phyloP scores from a whole-genome alignment of 2,329 filamentous ascomycete genomes.

The Phaeosphaeria sp. region DNA sequence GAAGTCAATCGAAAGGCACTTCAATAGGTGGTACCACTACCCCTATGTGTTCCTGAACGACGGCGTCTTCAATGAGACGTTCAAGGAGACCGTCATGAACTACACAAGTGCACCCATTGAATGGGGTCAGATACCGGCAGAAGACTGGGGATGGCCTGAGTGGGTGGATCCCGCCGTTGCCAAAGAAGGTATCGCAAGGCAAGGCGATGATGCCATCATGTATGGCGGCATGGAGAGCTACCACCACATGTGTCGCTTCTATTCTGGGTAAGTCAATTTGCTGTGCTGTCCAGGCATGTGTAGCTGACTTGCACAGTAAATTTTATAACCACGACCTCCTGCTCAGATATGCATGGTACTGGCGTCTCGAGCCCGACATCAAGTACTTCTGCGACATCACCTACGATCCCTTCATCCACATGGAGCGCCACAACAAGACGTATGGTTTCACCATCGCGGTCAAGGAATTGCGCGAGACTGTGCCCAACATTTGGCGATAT shows the following conservation, averaged over 20 bases:
- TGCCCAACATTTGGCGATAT: slow-evolving; percentile 98
- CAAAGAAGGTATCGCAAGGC: slow-evolving; percentile 94
- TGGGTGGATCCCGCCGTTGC: slow-evolving; percentile 95
- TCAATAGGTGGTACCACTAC: slow-evolving; percentile 99
- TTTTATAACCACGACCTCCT: slow-evolving; percentile 98
- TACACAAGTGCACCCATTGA: slow-evolving; percentile 89
- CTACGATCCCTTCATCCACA: slow-evolving; percentile 95
- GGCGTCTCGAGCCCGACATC: slow-evolving; percentile 98
- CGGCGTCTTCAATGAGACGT: slow-evolving; percentile 92
- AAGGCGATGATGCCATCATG: slow-evolving; percentile 98
- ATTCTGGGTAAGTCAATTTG: slow-evolving; percentile 76
- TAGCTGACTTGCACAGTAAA: slow-evolving; percentile 62
- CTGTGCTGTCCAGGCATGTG: background rate
- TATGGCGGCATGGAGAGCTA: slow-evolving; percentile 99
- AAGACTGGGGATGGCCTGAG: slow-evolving; percentile 96
- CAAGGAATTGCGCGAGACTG: slow-evolving; percentile 96
- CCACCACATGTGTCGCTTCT: slow-evolving; percentile 99
- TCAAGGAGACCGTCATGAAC: slow-evolving; percentile 86
- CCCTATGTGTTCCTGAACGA: slow-evolving; percentile 99
- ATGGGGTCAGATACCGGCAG: slow-evolving; percentile 89
- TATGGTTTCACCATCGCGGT: slow-evolving; percentile 99
- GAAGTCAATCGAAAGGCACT: slow-evolving; percentile 97
- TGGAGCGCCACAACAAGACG: slow-evolving; percentile 94
- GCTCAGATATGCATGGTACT: slow-evolving; percentile 99
- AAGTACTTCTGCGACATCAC: slow-evolving; percentile 99